Evolutionary conservation across 2,329 filamentous ascomycete genomes (phyloP).

Genomic region (Cladophialophora psammophila): DNA sequence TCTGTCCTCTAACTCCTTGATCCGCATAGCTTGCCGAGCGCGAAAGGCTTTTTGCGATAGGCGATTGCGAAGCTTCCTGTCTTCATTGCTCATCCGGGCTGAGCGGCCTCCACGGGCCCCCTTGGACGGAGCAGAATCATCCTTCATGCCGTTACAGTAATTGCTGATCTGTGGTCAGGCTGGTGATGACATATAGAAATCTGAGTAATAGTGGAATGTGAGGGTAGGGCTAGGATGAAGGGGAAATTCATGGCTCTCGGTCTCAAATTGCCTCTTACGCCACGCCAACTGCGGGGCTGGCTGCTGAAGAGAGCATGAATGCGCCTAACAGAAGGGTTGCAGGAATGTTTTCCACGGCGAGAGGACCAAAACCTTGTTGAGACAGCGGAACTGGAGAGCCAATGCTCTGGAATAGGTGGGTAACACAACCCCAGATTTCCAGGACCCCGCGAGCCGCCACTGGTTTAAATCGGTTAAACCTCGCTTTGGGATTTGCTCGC

Average conservation of each 20-base stretch:
- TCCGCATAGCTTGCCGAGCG: slow-evolving; percentile 25
- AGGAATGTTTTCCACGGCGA: neutral
- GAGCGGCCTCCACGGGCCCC: slow-evolving; percentile 3
- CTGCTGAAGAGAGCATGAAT: neutral
- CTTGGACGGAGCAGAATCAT: neutral
- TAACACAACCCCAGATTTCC: neutral
- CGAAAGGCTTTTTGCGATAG: slow-evolving; percentile 30
- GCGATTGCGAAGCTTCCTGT: slow-evolving; percentile 30
- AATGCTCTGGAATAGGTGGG: neutral
- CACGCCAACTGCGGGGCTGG: neutral
- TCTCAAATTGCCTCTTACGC: neutral
- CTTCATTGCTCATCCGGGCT: slow-evolving; percentile 16
- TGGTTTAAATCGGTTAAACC: neutral
- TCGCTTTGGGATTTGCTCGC: neutral
- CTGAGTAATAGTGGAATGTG: slow-evolving; percentile 5
- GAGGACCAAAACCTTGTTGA: neutral
- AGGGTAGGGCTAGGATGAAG: neutral
- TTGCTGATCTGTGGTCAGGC: neutral
- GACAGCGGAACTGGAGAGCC: neutral
- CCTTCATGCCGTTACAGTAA: neutral
- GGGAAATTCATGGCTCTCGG: neutral
- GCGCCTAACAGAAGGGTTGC: neutral
- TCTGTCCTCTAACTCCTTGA: slow-evolving; percentile 31
- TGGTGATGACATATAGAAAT: slow-evolving; percentile 6
- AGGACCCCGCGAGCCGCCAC: neutral